Evolutionary conservation across 306 rosid genomes (phyloP).

Genomic region (Dryas drummondii): DNA sequence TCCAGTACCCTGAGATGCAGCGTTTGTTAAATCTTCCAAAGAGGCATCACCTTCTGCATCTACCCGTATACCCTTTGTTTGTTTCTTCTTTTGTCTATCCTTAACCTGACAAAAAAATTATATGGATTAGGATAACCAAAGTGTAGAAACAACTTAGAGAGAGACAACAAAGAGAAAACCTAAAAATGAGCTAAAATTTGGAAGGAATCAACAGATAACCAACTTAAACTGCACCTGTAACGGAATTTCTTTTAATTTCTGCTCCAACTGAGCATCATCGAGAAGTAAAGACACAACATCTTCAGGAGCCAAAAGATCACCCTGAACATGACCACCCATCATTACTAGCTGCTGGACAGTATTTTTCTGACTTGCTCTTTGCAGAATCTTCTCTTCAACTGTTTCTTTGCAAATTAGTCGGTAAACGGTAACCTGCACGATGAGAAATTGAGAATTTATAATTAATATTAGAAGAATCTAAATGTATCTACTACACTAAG

Average conservation of each 20-base stretch:
- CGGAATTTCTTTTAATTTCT: conserved; percentile 80
- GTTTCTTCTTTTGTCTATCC: conserved; percentile 86
- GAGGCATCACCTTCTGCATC: conserved; percentile 95
- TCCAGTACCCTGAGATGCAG: conserved; percentile 45
- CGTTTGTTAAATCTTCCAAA: conserved; percentile 64
- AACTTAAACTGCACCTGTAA: conserved; percentile 59
- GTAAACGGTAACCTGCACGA: conserved; percentile 84
- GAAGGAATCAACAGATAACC: conserved; percentile 12
- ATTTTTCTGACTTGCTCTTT: conserved; percentile 92
- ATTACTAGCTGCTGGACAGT: conserved; percentile 98
- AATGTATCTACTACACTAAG: neutral
- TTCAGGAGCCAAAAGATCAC: conserved; percentile 96
- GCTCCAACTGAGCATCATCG: conserved; percentile 93
- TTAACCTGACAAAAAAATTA: conserved; percentile 50
- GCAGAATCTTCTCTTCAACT: conserved; percentile 98
- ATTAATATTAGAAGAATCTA: neutral
- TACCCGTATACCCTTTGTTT: conserved; percentile 66
- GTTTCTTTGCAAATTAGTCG: conserved; percentile 97
- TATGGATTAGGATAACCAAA: conserved; percentile 1
- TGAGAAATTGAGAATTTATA: conserved; percentile 1
- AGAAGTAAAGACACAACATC: conserved; percentile 94
- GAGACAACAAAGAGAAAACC: neutral
- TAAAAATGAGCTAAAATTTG: neutral
- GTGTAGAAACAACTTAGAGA: neutral
- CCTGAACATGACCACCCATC: conserved; percentile 98